Evolutionary conservation across 108 stramenopile genomes (phyloP).

Genomic region (Nitzschia sp.): DNA sequence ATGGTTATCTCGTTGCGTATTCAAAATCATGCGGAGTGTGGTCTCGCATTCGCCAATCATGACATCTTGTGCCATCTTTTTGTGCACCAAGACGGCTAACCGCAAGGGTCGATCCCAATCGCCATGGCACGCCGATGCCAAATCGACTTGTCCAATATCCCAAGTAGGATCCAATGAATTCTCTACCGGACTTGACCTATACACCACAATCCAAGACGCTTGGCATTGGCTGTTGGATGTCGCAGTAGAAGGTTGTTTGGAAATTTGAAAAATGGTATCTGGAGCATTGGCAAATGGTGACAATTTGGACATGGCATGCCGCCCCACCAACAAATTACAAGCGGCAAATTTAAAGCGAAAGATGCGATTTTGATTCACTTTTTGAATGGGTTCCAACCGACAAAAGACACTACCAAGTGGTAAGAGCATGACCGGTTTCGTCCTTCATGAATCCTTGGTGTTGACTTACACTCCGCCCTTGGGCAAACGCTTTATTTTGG

Average conservation of each 20-base stretch:
- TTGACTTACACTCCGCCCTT: conserved; percentile 33
- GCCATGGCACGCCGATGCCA: conserved; percentile 35
- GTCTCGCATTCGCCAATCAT: conserved; percentile 29
- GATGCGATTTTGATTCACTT: not conserved
- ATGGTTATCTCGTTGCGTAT: conserved; percentile 13
- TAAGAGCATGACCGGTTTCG: not conserved
- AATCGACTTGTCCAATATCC: conserved; percentile 54
- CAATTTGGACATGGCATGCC: not conserved
- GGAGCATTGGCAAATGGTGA: not conserved
- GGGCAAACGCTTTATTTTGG: conserved; percentile 61
- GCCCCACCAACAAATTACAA: not conserved
- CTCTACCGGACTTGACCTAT: conserved; percentile 52
- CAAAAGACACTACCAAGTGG: conserved; percentile 32
- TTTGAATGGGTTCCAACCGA: conserved; percentile 25
- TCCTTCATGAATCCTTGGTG: conserved; percentile 10
- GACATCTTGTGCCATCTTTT: not conserved
- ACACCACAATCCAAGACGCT: conserved; percentile 51
- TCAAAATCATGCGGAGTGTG: conserved; percentile 10
- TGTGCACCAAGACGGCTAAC: conserved; percentile 10
- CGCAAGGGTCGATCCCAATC: conserved; percentile 27
- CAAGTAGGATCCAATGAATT: conserved; percentile 53
- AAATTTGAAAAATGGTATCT: conserved; percentile 32
- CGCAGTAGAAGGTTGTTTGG: conserved; percentile 17
- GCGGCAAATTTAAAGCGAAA: conserved; percentile 40
- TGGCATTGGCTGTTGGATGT: no score